A percentile compares a stretch with the other conserved stretches of the same genome.
These are phyloP conservation scores for Lanmaoa rubissima DNA, from an alignment of 768 basidiomycete genomes.

Conservation along the genomic window DNA sequence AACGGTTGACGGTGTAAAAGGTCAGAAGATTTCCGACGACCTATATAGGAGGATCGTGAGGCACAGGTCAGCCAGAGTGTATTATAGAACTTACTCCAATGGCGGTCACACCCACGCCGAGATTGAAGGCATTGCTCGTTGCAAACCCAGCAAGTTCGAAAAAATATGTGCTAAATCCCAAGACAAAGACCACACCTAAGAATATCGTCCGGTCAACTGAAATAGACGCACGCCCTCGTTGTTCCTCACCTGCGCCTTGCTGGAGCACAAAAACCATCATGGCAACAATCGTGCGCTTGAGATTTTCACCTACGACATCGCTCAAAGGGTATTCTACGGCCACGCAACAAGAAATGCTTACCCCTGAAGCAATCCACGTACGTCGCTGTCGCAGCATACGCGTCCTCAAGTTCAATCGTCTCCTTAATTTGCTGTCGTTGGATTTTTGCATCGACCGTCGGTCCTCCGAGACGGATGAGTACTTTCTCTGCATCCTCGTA, in stretches of 20 bases:
- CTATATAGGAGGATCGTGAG: slow-evolving; percentile 4
- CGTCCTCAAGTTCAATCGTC: slow-evolving; percentile 32
- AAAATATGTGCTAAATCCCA: slow-evolving; percentile 34
- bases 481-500: slow-evolving; percentile 23
- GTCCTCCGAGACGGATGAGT: slow-evolving; percentile 20
- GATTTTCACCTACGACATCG: slow-evolving; percentile 15
- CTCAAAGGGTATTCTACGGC: neutral
- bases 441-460: slow-evolving; percentile 23
- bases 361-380: slow-evolving; percentile 35
- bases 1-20: slow-evolving; percentile 25
- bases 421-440: slow-evolving; percentile 26
- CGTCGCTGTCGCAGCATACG: slow-evolving; percentile 24
- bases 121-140: slow-evolving; percentile 29
- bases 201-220: neutral
- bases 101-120: slow-evolving; percentile 30
- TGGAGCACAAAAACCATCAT: slow-evolving; percentile 34
- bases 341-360: neutral
- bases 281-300: slow-evolving; percentile 26
- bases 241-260: slow-evolving; percentile 21
- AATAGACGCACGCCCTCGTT: neutral
- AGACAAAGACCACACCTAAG: slow-evolving; percentile 27
- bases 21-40: slow-evolving; percentile 27
- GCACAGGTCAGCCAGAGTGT: neutral
- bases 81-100: slow-evolving; percentile 18
- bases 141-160: slow-evolving; percentile 37